Conservation (phyloP, 2,329 filamentous ascomycete species). For the Ceratocystis destructans region DNA sequence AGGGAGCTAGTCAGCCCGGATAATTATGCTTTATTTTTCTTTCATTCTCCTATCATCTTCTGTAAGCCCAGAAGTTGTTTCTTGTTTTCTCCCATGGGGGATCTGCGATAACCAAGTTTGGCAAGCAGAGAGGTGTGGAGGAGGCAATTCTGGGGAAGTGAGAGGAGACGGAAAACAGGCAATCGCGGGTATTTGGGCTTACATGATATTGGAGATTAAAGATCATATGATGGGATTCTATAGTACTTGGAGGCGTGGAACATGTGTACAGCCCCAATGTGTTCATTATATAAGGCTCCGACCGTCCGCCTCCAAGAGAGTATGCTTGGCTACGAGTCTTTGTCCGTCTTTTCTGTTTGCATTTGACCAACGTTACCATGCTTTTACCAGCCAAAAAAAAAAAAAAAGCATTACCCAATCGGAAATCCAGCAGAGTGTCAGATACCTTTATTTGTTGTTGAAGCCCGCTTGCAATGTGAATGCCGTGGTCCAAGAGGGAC, state of each 20-base stretch:
- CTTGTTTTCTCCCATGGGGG: neutral
- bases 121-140: neutral
- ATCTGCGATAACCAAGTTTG: slow-evolving; percentile 2
- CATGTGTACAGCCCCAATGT: neutral
- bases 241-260: neutral
- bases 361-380: neutral
- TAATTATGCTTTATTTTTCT: neutral
- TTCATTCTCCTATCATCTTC: neutral
- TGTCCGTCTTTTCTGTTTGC: neutral
- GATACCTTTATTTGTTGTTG: neutral
- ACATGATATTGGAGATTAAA: neutral
- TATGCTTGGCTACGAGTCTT: neutral
- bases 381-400: too few species aligned
- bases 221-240: neutral
- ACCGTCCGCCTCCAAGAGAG: neutral
- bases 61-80: neutral
- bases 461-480: neutral
- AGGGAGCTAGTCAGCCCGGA: neutral
- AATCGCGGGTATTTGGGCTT: neutral
- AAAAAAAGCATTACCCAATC: too few species aligned
- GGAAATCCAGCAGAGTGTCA: too few species aligned
- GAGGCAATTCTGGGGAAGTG: neutral
- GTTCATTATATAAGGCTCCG: neutral
- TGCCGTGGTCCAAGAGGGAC: neutral
- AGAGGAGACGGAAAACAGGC: neutral